These are phyloP conservation scores for Megacollybia platyphylla DNA, from an alignment of 1,284 basidiomycete species.

Conservation along the genomic window DNA sequence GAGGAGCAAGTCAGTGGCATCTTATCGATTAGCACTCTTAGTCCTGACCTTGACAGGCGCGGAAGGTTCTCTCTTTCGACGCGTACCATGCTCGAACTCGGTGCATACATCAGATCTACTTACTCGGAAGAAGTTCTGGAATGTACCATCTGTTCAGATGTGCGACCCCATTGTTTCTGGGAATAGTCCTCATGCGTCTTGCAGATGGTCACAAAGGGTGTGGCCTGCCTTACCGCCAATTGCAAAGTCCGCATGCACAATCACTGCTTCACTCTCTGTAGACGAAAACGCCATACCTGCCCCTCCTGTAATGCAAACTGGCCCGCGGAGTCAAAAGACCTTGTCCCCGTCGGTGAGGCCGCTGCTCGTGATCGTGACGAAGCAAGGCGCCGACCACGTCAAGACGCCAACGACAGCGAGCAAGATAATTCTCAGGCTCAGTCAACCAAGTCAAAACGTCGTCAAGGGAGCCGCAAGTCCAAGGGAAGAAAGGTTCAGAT, in stretches of 20 bases:
- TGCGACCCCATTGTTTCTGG: slow-evolving; percentile 16
- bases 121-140: slow-evolving; percentile 64
- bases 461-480: slow-evolving; percentile 13
- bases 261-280: slow-evolving; percentile 47
- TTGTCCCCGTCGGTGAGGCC: slow-evolving; percentile 49
- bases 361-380: slow-evolving; percentile 50
- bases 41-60: slow-evolving; percentile 22
- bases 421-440: slow-evolving; percentile 17
- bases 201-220: slow-evolving; percentile 56
- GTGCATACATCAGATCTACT: slow-evolving; percentile 59
- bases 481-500: slow-evolving; percentile 11
- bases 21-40: slow-evolving; percentile 1
- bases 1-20: slow-evolving; percentile 54
- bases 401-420: slow-evolving; percentile 25
- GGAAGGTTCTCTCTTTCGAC: slow-evolving; percentile 71
- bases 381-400: slow-evolving; percentile 28
- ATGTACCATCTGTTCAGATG: slow-evolving; percentile 67
- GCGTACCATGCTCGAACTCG: slow-evolving; percentile 65
- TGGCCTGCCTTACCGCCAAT: slow-evolving; percentile 46
- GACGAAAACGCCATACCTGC: slow-evolving; percentile 30
- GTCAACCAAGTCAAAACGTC: slow-evolving; percentile 15
- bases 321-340: slow-evolving; percentile 31
- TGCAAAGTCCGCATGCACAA: slow-evolving; percentile 58
- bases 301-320: slow-evolving; percentile 47
- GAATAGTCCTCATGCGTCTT: slow-evolving; percentile 1